These are phyloP conservation scores for Bipolaris cookei DNA, from an alignment of 2,329 filamentous ascomycete species.

Conservation along the genomic window DNA sequence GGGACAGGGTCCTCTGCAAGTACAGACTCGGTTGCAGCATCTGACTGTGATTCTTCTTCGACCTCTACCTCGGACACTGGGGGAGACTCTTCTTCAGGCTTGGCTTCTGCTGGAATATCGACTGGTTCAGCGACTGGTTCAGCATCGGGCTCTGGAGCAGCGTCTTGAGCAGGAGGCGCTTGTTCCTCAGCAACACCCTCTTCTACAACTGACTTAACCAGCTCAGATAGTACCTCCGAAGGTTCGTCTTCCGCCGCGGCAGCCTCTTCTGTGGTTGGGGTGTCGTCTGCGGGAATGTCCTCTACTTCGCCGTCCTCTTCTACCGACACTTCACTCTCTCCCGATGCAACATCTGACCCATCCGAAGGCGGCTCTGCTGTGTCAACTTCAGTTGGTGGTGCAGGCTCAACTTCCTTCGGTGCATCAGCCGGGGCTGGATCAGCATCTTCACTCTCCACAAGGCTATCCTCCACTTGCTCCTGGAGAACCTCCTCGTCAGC, in stretches of 20 bases:
- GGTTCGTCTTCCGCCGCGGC: conserved; percentile 3
- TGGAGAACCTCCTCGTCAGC: background rate
- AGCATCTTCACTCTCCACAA: conserved; percentile 1
- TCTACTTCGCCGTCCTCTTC: background rate
- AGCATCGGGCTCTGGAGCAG: background rate
- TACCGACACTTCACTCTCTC: conserved; percentile 6
- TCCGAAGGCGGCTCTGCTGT: background rate
- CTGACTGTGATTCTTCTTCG: conserved; percentile 12
- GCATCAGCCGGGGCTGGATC: background rate
- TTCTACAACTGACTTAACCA: conserved; percentile 1
- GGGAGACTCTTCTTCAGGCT: conserved; percentile 5
- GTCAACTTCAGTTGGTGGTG: background rate
- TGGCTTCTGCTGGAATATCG: background rate
- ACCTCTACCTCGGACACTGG: background rate
- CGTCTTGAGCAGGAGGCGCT: background rate
- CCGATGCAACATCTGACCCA: background rate
- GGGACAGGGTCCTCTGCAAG: background rate
- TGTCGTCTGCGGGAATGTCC: background rate
- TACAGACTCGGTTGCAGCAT: background rate
- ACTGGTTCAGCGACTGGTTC: background rate
- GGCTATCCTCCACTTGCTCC: conserved; percentile 4
- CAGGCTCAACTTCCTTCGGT: background rate
- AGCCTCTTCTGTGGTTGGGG: conserved; percentile 2
- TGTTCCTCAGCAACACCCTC: background rate
- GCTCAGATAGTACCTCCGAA: conserved; percentile 4